A percentile compares a stretch with the other conserved stretches of the same genome.
Conservation (phyloP, 805 yeast genomes). For the Lipomyces chichibuensis region DNA sequence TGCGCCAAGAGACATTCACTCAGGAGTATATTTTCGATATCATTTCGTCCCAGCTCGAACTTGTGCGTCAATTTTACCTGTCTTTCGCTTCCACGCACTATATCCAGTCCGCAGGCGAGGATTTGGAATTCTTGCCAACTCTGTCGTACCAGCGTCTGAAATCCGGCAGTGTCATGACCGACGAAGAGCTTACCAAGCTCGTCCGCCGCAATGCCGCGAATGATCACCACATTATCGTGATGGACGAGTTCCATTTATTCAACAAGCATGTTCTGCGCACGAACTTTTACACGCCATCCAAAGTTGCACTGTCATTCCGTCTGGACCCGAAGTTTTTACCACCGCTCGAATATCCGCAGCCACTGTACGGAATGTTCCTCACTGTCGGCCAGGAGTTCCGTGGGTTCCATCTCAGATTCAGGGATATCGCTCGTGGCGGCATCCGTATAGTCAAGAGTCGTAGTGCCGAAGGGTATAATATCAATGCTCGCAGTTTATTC, state of each 20-base stretch:
- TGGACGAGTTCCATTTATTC: conserved; percentile 79
- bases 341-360: conserved; percentile 81
- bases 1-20: conserved; percentile 91
- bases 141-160: conserved; percentile 83
- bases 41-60: conserved; percentile 66
- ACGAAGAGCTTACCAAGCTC: conserved; percentile 70
- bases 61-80: conserved; percentile 81
- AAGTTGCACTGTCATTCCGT: conserved; percentile 93
- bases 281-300: conserved; percentile 89
- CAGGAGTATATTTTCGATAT: conserved; percentile 79
- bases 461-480: conserved; percentile 79
- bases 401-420: conserved; percentile 95
- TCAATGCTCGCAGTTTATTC: conserved; percentile 83
- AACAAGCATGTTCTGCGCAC: conserved; percentile 89
- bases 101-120: conserved; percentile 54
- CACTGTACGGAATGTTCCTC: conserved; percentile 92
- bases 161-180: conserved; percentile 71
- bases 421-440: conserved; percentile 98
- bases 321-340: conserved; percentile 87
- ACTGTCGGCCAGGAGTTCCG: conserved; percentile 95
- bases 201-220: conserved; percentile 69
- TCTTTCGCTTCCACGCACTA: conserved; percentile 92
- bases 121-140: conserved; percentile 53
- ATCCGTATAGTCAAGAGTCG: conserved; percentile 91
- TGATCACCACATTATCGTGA: conserved; percentile 78